Base-by-base conservation (phyloP, 306 rosid genomes). In the Quercus bicolor region DNA sequence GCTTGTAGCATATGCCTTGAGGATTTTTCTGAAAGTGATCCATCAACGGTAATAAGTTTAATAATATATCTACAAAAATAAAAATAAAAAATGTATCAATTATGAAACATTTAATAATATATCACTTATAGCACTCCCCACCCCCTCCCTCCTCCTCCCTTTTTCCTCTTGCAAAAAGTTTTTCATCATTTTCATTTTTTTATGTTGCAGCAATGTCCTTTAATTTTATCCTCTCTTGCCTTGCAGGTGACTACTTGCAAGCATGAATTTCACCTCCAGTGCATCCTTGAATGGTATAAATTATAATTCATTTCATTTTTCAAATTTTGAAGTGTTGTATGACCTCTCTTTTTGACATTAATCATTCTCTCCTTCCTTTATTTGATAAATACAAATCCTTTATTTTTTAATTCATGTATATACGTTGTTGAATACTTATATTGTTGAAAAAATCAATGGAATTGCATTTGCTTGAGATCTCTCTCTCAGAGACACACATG, bases 1-100 rank as follows among this genome's bases (percentile, higher is more conserved):
- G 86, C 98, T 82, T 96, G 99, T 87, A 89, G 99, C 86, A 93
- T 96, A 85, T 96, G 99, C 91, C 96, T 96, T 31, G 98, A 96
- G 86, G 98, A 90, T 29, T 96, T 96, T 70, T 86, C 83, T 31
- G 85, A 90, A 62, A 88, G 85, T 65, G 95, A 96, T 79, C 99
- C 99, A 68, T 86, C 96, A 37, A 72, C 97, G 85, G 99, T 96
- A 90, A 74, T 84, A 28, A 23, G 28, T 28, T 61, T 54, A 6
- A 28, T 57, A 18, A 14, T 51, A 61, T 54, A 20, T 79, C 37
- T 65, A 40, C 2, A 40, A 40, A 40, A 7, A 37, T 6, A 37
- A 37, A 37, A 34, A 34, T 34, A 34, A 37, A 37, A 40, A 40
- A 11, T 40, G 45, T 40, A 40, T 40, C 2, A 40, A 40, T 40